These are phyloP conservation scores for Vickermania spadyakhi DNA, from an alignment of 208 protist species.

Conservation along the genomic window DNA sequence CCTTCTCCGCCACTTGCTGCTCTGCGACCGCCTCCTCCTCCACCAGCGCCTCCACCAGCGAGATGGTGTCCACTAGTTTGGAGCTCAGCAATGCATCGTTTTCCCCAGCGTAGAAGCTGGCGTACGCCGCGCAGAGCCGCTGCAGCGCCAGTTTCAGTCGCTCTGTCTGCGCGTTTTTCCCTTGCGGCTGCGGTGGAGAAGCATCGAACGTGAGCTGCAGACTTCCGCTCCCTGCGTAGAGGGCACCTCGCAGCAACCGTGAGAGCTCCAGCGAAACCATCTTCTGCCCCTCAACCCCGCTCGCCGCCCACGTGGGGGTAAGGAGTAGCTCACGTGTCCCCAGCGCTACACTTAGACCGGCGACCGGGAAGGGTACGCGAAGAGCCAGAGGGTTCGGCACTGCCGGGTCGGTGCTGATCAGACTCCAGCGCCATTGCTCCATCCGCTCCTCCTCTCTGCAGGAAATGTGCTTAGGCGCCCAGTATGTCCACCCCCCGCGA, in stretches of 20 bases:
- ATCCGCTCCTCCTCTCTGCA: neutral
- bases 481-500: constrained; percentile 45
- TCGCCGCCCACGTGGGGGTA: constrained; percentile 13
- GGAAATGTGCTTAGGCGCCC: constrained; percentile 7
- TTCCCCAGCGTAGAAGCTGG: neutral
- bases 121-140: too few relatives aligned
- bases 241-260: constrained; percentile 25
- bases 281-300: neutral
- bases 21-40: constrained; percentile 10
- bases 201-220: constrained; percentile 5
- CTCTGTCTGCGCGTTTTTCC: constrained; percentile 8
- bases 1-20: constrained; percentile 13
- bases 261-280: constrained; percentile 18
- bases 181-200: too few relatives aligned
- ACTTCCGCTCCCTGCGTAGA: constrained; percentile 21
- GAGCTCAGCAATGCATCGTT: constrained; percentile 1
- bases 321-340: constrained; percentile 47
- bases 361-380: constrained; percentile 52
- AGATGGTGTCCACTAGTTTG: constrained; percentile 2
- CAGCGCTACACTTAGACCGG: constrained; percentile 39
- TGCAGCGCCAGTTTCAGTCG: too few relatives aligned
- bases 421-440: constrained; percentile 18
- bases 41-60: constrained; percentile 6
- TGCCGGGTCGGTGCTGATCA: constrained; percentile 18
- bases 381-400: constrained; percentile 45